Conservation (phyloP, 2,329 filamentous ascomycete species). For the Fusarium sp. region DNA sequence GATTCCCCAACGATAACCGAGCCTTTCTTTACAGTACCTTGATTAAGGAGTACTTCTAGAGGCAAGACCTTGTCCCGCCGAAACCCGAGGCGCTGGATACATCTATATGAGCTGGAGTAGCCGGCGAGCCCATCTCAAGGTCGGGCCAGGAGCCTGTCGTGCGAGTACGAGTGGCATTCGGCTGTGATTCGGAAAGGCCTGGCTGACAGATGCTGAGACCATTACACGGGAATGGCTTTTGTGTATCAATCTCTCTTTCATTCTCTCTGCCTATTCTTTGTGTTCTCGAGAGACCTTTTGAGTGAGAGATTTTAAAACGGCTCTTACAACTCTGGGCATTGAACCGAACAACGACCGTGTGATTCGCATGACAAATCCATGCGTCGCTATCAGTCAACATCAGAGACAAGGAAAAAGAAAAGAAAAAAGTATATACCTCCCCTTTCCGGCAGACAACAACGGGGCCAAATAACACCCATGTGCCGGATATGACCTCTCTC, state of each 20-base stretch:
- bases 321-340: background rate
- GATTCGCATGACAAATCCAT: constrained; percentile 9
- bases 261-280: constrained; percentile 2
- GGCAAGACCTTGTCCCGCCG: background rate
- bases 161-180: constrained; percentile 39
- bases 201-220: constrained; percentile 37
- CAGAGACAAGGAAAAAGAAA: background rate
- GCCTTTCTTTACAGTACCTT: constrained; percentile 1
- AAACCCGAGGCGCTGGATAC: constrained; percentile 17
- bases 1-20: constrained; percentile 8
- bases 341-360: background rate
- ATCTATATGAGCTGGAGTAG: constrained; percentile 14
- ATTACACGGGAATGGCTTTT: constrained; percentile 35
- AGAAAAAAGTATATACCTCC: background rate
- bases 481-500: background rate
- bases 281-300: constrained; percentile 2
- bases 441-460: background rate
- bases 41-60: background rate
- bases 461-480: background rate
- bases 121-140: background rate
- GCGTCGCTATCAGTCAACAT: constrained; percentile 7
- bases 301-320: background rate
- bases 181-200: constrained; percentile 34
- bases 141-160: constrained; percentile 14
- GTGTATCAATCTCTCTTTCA: constrained; percentile 24